Percentiles rank a stretch among this genome's conserved stretches.
phyloP scores from a whole-genome alignment of 2,329 filamentous ascomycete genomes.

The Diaporthe batatas region DNA sequence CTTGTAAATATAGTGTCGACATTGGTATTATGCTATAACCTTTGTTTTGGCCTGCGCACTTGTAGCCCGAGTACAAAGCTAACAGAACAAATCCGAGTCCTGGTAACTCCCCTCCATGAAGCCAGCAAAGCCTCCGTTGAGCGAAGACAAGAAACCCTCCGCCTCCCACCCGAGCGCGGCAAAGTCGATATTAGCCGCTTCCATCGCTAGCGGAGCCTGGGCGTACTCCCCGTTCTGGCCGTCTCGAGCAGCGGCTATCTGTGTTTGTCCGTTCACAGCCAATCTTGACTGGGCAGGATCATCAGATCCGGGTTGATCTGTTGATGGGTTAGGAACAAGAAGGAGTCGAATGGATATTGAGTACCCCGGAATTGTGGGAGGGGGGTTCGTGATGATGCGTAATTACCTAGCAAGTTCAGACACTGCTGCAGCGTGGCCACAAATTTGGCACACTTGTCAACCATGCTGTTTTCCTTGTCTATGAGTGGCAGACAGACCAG shows the following conservation, averaged over 20 bases:
- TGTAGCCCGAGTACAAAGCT: background rate
- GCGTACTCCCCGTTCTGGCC: conserved; percentile 22
- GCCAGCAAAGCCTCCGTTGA: background rate
- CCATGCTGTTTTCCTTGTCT: conserved; percentile 42
- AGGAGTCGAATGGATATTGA: no score
- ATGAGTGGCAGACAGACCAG: conserved; percentile 40
- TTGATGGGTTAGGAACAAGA: background rate
- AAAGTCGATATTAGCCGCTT: conserved; percentile 36
- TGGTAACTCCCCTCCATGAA: conserved; percentile 20
- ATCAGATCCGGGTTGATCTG: background rate
- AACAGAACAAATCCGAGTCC: conserved; percentile 39
- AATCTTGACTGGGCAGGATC: background rate
- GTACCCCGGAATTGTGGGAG: no score
- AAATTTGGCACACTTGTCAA: conserved; percentile 43
- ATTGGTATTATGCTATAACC: background rate
- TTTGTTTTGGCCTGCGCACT: background rate
- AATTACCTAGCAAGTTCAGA: conserved; percentile 37
- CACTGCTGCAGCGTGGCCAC: conserved; percentile 37
- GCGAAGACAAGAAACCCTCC: conserved; percentile 25
- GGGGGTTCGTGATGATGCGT: background rate
- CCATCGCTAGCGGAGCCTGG: conserved; percentile 35
- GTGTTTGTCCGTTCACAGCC: background rate
- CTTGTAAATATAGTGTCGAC: background rate
- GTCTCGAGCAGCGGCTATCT: background rate
- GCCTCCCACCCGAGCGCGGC: conserved; percentile 38